phyloP scores from a whole-genome alignment of 495 filamentous ascomycete genomes.

The Monascus purpureus region DNA sequence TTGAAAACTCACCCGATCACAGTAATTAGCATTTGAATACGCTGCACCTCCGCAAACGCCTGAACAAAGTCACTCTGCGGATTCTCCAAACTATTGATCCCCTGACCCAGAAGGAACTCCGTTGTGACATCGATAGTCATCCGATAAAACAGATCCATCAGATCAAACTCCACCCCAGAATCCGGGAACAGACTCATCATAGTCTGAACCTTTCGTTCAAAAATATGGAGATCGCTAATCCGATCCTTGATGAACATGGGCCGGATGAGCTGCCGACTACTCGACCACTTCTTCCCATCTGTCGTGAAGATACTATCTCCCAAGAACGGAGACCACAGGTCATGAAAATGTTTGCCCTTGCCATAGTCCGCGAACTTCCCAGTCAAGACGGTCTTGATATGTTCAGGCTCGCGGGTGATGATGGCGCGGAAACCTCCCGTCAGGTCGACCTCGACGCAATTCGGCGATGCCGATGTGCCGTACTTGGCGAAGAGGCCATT shows the following conservation, averaged over 20 bases:
- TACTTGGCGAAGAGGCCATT: conserved; percentile 12
- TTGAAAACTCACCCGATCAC: conserved; percentile 19
- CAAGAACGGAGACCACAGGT: conserved; percentile 39
- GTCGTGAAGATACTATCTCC: conserved; percentile 46
- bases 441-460: conserved; percentile 21
- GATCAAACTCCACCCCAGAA: conserved; percentile 29
- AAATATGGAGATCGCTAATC: conserved; percentile 33
- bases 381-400: conserved; percentile 42
- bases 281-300: conserved; percentile 39
- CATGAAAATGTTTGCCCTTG: conserved; percentile 36
- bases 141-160: conserved; percentile 38
- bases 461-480: conserved; percentile 19
- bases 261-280: conserved; percentile 37
- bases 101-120: conserved; percentile 42
- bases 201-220: conserved; percentile 32
- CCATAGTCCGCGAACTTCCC: conserved; percentile 42
- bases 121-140: conserved; percentile 46
- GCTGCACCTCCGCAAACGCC: conserved; percentile 40
- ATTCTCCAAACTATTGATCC: conserved; percentile 37
- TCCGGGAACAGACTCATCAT: conserved; percentile 26
- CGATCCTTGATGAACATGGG: conserved; percentile 45
- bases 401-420: conserved; percentile 39
- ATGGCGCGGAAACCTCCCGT: conserved; percentile 24
- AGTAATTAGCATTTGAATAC: conserved; percentile 31
- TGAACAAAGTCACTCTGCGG: conserved; percentile 35